These are phyloP conservation scores for Leucosporidium scottii DNA, from an alignment of 768 basidiomycete species.

Conservation along the genomic window DNA sequence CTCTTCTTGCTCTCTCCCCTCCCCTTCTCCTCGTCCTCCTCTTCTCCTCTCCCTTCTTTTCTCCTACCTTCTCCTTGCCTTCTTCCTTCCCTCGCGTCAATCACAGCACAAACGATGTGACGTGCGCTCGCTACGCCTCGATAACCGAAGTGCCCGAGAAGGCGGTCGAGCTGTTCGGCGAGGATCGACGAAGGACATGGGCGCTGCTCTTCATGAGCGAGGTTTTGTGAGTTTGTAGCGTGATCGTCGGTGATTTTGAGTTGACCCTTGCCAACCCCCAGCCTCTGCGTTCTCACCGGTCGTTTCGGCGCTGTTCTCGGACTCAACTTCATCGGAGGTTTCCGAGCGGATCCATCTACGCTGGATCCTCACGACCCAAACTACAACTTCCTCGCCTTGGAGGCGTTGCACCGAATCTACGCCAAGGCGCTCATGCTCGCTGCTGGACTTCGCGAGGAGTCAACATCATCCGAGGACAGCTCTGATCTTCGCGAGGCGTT, in stretches of 20 bases:
- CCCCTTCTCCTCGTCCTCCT: too few species aligned
- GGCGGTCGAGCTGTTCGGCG: background rate
- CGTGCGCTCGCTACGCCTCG: conserved; percentile 10
- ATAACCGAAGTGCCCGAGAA: background rate
- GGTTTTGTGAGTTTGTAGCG: conserved; percentile 9
- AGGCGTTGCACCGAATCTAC: conserved; percentile 19
- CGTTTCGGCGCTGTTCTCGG: conserved; percentile 7
- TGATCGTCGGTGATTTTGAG: background rate
- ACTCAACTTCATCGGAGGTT: background rate
- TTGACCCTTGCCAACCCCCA: background rate
- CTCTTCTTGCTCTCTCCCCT: too few species aligned
- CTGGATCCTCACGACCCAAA: conserved; percentile 2
- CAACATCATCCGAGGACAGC: background rate
- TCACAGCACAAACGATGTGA: conserved; percentile 6
- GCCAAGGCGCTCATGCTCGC: conserved; percentile 22
- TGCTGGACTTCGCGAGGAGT: conserved; percentile 1
- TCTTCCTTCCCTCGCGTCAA: too few species aligned
- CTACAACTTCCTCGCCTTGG: conserved; percentile 17
- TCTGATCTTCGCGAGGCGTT: conserved; percentile 9
- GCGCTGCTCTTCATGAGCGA: conserved; percentile 15
- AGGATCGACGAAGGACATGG: conserved; percentile 17
- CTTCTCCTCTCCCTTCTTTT: too few species aligned
- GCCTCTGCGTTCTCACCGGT: conserved; percentile 26
- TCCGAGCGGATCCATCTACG: background rate
- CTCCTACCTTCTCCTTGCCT: too few species aligned